Conservation (phyloP, 345 rosid genomes). For the Cardamine resedifolia region DNA sequence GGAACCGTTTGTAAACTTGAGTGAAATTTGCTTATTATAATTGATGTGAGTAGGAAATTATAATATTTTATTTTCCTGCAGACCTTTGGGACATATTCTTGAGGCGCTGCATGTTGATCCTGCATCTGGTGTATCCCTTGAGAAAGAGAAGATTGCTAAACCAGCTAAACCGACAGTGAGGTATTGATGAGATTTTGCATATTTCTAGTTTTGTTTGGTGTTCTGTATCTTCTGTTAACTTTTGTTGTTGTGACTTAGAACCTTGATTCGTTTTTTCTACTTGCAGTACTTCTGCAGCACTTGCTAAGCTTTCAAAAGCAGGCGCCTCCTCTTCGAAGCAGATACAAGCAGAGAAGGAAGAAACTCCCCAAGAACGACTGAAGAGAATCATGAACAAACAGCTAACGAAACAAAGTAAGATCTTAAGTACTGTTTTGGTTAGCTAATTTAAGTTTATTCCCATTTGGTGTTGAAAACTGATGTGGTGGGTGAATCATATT, state of each 20-base stretch:
- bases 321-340: slow-evolving; percentile 57
- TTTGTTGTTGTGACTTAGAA: neutral
- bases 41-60: slow-evolving; percentile 26
- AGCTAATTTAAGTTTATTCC: neutral
- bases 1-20: slow-evolving; percentile 42
- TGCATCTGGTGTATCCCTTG: slow-evolving; percentile 85
- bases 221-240: neutral
- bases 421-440: neutral
- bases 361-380: slow-evolving; percentile 97
- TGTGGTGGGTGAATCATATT: slow-evolving; percentile 10
- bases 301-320: slow-evolving; percentile 78
- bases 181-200: slow-evolving; percentile 39
- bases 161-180: slow-evolving; percentile 56
- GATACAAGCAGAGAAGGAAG: slow-evolving; percentile 67
- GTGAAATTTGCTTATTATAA: neutral
- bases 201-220: neutral
- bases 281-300: slow-evolving; percentile 65
- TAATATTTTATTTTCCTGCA: slow-evolving; percentile 64
- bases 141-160: slow-evolving; percentile 64
- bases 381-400: slow-evolving; percentile 96
- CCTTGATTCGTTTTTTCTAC: neutral
- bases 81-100: slow-evolving; percentile 84
- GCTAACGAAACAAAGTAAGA: slow-evolving; percentile 87
- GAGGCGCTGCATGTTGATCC: slow-evolving; percentile 99
- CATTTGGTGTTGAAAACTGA: slow-evolving; percentile 9